These are phyloP conservation scores for Isatis lusitanica DNA, from an alignment of 441 rosid species.

Conservation along the genomic window DNA sequence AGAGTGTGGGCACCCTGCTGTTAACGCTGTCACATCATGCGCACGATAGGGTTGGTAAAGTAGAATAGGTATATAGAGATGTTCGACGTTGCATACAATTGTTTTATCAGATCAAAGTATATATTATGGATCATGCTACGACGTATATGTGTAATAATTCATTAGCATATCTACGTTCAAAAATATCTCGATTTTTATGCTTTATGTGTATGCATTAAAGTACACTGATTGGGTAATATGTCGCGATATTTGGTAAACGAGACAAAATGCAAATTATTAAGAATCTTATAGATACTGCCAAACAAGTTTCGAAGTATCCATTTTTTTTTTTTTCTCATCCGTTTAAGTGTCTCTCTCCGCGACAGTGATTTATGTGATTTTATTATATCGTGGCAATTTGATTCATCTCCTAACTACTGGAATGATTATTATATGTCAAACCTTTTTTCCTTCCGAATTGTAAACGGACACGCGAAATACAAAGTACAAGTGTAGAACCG, in stretches of 20 bases:
- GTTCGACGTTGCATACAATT: neutral
- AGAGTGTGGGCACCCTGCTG: conserved; percentile 11
- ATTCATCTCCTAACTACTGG: neutral
- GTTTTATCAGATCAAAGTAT: neutral
- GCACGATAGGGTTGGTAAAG: conserved; percentile 5
- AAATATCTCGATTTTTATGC: neutral
- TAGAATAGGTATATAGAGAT: neutral
- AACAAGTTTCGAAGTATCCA: neutral
- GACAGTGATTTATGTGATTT: neutral
- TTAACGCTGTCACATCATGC: neutral
- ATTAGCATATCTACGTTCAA: neutral
- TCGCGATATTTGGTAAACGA: neutral
- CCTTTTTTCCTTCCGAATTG: neutral
- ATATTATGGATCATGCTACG: neutral
- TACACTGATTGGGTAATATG: conserved; percentile 21
- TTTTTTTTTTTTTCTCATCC: neutral
- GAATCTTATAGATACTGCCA: neutral
- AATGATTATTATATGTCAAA: neutral
- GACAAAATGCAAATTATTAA: neutral
- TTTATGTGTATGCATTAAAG: neutral
- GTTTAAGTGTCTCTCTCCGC: conserved; percentile 17
- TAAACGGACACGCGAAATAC: neutral
- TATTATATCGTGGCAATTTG: neutral
- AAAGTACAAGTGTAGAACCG: too few species aligned
- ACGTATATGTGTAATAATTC: neutral